Evolutionary conservation across 2,329 filamentous ascomycete genomes (phyloP).

Genomic region (Basipetospora chlamydospora): DNA sequence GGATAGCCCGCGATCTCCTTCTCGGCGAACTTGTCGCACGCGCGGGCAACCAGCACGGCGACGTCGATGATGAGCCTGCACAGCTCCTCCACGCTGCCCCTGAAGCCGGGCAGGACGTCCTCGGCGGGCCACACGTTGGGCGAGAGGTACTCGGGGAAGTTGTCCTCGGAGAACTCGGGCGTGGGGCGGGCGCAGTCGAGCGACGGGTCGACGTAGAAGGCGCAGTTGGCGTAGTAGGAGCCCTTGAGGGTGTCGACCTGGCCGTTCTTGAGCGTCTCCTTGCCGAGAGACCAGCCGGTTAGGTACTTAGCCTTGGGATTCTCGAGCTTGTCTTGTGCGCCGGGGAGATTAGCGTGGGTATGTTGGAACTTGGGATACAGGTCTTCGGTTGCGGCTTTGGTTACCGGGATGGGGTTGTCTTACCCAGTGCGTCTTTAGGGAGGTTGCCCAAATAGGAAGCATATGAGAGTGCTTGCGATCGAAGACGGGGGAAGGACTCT

Average conservation of each 20-base stretch:
- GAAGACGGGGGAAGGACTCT: slow-evolving; percentile 52
- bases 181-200: slow-evolving; percentile 50
- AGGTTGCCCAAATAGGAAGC: slow-evolving; percentile 81
- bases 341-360: background rate
- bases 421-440: slow-evolving; percentile 55
- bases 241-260: slow-evolving; percentile 70
- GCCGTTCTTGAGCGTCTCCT: slow-evolving; percentile 66
- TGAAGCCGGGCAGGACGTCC: slow-evolving; percentile 59
- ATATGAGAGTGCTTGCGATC: slow-evolving; percentile 65
- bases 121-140: slow-evolving; percentile 78
- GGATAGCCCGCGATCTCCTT: slow-evolving; percentile 66
- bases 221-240: slow-evolving; percentile 73
- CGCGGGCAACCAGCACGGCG: slow-evolving; percentile 75
- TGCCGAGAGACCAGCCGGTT: slow-evolving; percentile 67
- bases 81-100: slow-evolving; percentile 54
- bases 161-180: slow-evolving; percentile 37
- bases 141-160: slow-evolving; percentile 78
- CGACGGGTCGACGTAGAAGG: slow-evolving; percentile 53
- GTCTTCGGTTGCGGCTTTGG: background rate
- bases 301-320: slow-evolving; percentile 48
- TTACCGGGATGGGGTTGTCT: slow-evolving; percentile 7
- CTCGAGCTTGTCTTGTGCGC: slow-evolving; percentile 42
- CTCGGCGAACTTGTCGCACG: slow-evolving; percentile 75
- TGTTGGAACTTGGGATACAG: background rate
- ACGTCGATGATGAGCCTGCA: slow-evolving; percentile 80